Percentiles rank a stretch among this genome's conserved stretches.
phyloP scores from a whole-genome alignment of 2,329 filamentous ascomycete species.

The Orbilia javanica region DNA sequence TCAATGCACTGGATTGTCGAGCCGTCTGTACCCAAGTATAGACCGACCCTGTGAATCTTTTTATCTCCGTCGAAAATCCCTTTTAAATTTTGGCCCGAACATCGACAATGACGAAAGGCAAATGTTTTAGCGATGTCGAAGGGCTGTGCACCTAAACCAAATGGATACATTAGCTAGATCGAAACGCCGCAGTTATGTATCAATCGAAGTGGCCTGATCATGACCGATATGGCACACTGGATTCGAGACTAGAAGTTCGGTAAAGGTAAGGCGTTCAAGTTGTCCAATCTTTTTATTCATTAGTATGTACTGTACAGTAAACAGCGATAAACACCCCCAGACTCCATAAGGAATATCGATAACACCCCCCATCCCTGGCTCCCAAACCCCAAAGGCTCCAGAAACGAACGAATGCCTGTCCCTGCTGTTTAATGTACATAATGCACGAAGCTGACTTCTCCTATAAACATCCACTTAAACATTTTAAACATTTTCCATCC shows the following conservation, averaged over 20 bases:
- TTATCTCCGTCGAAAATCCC: neutral
- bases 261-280: constrained; percentile 33
- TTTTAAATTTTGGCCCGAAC: neutral
- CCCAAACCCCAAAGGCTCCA: constrained; percentile 37
- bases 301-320: constrained; percentile 5
- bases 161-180: neutral
- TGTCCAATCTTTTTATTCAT: constrained; percentile 13
- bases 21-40: constrained; percentile 20
- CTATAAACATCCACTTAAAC: neutral
- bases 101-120: neutral
- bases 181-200: constrained; percentile 18
- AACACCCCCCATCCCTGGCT: constrained; percentile 15
- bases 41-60: constrained; percentile 1
- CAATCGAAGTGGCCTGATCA: constrained; percentile 34
- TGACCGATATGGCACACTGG: neutral
- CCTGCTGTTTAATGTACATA: constrained; percentile 47
- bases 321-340: constrained; percentile 7
- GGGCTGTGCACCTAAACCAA: neutral
- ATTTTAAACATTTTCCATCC: neutral
- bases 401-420: constrained; percentile 32
- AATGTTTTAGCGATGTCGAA: constrained; percentile 11
- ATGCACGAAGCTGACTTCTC: constrained; percentile 17
- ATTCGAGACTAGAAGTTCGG: neutral
- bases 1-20: constrained; percentile 14
- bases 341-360: constrained; percentile 17